A percentile compares a stretch with the other conserved stretches of the same genome.
Evolutionary conservation across 345 rosid genomes (phyloP).

Genomic region (Leavenworthia alabamica): DNA sequence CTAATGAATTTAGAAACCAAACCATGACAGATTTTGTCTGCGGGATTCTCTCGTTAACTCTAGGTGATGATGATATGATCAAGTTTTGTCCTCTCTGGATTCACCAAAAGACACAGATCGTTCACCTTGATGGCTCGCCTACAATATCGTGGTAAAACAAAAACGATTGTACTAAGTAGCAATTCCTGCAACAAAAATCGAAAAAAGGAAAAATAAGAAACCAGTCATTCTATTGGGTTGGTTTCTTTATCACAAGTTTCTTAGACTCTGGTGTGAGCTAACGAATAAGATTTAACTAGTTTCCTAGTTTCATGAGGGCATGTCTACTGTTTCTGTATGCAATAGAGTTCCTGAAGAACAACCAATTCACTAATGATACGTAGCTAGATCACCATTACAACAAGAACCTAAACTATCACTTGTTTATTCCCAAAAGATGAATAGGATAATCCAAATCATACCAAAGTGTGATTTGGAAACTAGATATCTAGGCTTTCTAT

Average conservation of each 20-base stretch:
- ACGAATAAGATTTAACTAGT: background rate
- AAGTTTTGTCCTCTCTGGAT: conserved; percentile 27
- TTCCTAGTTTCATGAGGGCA: conserved; percentile 3
- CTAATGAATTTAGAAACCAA: too few relatives aligned
- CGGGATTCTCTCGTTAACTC: conserved; percentile 31
- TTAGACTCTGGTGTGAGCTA: background rate
- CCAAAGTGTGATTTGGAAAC: conserved; percentile 3
- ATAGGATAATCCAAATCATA: conserved; percentile 1
- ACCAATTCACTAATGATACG: background rate
- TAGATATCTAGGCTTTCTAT: conserved; percentile 9
- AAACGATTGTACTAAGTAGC: conserved; percentile 35
- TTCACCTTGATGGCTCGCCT: conserved; percentile 37
- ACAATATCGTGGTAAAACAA: conserved; percentile 38
- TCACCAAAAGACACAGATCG: conserved; percentile 27
- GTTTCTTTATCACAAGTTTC: conserved; percentile 13
- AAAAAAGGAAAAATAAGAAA: conserved; percentile 7
- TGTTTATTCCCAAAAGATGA: background rate
- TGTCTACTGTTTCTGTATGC: background rate
- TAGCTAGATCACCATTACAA: background rate
- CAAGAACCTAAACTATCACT: background rate
- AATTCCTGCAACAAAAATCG: conserved; percentile 34
- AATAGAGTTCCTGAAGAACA: background rate
- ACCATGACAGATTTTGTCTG: conserved; percentile 32
- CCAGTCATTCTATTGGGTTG: conserved; percentile 1
- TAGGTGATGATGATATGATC: conserved; percentile 28